Evolutionary conservation across 768 basidiomycete genomes (phyloP), one percentile per base, ranked within the genome.

Genomic region (Auricularia cornea): DNA sequence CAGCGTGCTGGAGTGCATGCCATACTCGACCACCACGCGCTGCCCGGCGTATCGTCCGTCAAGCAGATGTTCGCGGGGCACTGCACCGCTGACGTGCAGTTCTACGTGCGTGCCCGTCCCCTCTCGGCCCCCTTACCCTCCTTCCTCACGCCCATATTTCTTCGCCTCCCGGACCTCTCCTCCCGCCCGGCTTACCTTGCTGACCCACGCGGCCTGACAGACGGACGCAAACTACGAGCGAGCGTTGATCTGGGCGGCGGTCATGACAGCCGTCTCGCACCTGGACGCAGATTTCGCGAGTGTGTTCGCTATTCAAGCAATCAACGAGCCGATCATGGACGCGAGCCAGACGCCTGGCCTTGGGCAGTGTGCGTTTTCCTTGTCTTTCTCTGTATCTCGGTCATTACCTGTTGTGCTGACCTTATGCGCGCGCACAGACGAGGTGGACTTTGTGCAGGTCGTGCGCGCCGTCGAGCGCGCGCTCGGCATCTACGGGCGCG

Each of bases 291-390:
- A 77, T 44, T 92, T 92, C 68, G 74, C 67, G 20, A 83, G 77
- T 33, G 89, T 88, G 20, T 85, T 87, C 51, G 77, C 87, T 1
- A 86, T 92, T 32, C 82, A 92, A 67, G 90, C 90, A 1, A 78
- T 87, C 30, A 92, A 92, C 65, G 90, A 92, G 63, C 88, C 87
- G 0, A 83, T 89, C 68, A 87, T 84, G 87, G 75, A 92, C 68
- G 87, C 88, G 8, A 70, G 62, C 20, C 72, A 78, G 65, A 92
- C 90, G 1, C 89, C 90, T 0, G 83, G 79, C 31, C 85, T 88
- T 54, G 89, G 89, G 28, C 76, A 79, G 48, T 92, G 89, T 90
- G 70, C 61, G 84, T 69, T 66, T 14, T 18, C 51, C 28, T 0
- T 40, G 20, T 59, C 18, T 35, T 60, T 18, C 18, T 10, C 40